Base-by-base conservation (phyloP, 176 grass and related monocot genomes). In the Pontederia paniculata region DNA sequence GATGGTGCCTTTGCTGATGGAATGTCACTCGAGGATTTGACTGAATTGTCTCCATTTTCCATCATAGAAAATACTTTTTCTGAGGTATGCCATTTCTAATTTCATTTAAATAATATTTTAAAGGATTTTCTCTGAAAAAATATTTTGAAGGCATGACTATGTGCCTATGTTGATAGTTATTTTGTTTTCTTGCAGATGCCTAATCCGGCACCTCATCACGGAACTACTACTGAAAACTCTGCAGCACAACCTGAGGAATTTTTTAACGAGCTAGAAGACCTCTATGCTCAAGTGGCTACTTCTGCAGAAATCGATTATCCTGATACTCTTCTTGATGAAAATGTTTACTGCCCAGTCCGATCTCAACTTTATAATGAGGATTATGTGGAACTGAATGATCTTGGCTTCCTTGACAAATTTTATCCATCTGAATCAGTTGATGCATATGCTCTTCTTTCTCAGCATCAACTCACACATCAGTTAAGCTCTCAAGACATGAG, bases 351-450 rank as follows among this genome's bases (percentile, higher is more conserved):
- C 10, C 64, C 58, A 13, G 22, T 71, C 6, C 44, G 63, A 19
- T 49, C 72, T 31, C 69, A 76, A 69, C 21, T 86, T 42, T 69
- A 58, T 0, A 13, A 19, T 0, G 68, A 82, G 41, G 56, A 98
- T 17, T 91, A 47, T 69, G 2, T 88, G 6, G 80, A 84, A 52
- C 66, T 91, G 23, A 80, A 80, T 54, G 83, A 88, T 69, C 49
- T 98, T 49, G 42, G 10, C 9, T 83, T 62, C 68, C 23, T 13
- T 16, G 57, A 15, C 17, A 12, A 52, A 37, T 11, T 15, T 42
- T 17, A 60, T 21, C n/a, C 16, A 15, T 20, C n/a, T 42, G 23
- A 52, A 20, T 22, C 23, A 11, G n/a, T 20, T 1, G 19, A 52
- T 17, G 17, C 12, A 21, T 43, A 61, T 44, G 5, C 43, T 52